These are phyloP conservation scores for Aspergillus novofumigatus DNA, from an alignment of 2,329 filamentous ascomycete species.

Conservation along the genomic window DNA sequence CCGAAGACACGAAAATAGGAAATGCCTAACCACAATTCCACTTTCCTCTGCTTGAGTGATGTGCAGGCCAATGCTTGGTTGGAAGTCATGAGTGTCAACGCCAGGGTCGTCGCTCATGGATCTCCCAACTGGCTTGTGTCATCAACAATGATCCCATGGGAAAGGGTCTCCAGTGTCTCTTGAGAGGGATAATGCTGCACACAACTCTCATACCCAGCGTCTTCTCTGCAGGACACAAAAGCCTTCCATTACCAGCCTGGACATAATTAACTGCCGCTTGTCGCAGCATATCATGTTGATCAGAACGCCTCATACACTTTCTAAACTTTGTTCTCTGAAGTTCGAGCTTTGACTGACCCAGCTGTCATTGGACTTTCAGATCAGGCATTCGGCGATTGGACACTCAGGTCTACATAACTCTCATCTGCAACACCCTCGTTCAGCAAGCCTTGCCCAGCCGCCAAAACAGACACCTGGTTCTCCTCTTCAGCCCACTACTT, in stretches of 20 bases:
- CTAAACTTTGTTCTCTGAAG: neutral
- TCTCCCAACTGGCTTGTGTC: neutral
- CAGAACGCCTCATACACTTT: neutral
- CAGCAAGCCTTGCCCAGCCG: constrained; percentile 24
- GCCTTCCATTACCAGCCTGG: neutral
- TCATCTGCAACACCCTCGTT: constrained; percentile 29
- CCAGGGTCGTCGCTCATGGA: neutral
- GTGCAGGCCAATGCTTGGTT: neutral
- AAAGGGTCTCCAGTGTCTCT: neutral
- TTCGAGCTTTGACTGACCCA: constrained; percentile 8
- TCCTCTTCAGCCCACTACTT: constrained; percentile 57
- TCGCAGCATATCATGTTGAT: neutral
- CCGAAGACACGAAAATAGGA: neutral
- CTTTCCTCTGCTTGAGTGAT: neutral
- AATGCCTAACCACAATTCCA: neutral
- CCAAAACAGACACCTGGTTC: constrained; percentile 47
- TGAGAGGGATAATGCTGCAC: neutral
- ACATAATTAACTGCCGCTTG: neutral
- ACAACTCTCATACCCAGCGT: neutral
- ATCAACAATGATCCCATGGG: neutral
- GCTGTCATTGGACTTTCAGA: constrained; percentile 13
- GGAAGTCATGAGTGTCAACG: neutral
- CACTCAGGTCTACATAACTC: constrained; percentile 29
- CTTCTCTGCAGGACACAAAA: neutral
- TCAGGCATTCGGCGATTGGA: constrained; percentile 28